phyloP scores from a whole-genome alignment of 306 rosid species.

The Corylus avellana region DNA sequence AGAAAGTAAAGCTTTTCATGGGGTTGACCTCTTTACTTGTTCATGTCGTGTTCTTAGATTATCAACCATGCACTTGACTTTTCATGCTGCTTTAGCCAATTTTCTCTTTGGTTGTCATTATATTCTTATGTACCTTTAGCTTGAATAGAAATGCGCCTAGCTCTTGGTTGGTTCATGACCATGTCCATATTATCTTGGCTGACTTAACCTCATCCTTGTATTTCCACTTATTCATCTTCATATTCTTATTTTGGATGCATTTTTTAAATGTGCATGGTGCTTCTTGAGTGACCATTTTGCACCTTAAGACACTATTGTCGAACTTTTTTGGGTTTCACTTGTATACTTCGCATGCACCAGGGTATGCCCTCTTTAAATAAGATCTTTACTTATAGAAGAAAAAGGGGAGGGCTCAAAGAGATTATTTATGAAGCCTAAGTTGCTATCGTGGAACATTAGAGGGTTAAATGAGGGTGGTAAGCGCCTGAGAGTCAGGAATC shows the following conservation, averaged over 20 bases:
- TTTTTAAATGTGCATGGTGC: not conserved
- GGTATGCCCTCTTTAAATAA: not conserved
- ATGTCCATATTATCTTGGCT: not conserved
- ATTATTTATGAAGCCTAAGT: too few species aligned
- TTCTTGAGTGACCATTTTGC: not conserved
- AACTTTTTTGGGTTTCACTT: not conserved
- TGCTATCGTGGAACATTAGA: too few species aligned
- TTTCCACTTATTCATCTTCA: not conserved
- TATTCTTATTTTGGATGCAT: not conserved
- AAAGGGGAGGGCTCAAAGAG: too few species aligned
- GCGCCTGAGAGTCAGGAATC: too few species aligned
- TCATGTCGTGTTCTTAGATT: not conserved
- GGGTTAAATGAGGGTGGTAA: too few species aligned
- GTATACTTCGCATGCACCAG: not conserved
- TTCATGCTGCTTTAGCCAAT: not conserved
- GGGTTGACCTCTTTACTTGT: not conserved
- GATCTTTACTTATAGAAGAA: not conserved
- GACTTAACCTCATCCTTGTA: not conserved
- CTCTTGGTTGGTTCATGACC: not conserved
- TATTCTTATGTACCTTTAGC: not conserved
- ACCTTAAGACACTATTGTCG: not conserved
- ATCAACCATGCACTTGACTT: not conserved
- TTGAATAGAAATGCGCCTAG: not conserved
- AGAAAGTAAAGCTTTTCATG: not conserved
- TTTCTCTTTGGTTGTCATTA: not conserved